Evolutionary conservation across 2,329 filamentous ascomycete genomes (phyloP), one percentile per base, ranked within the genome.

Genomic region (Didymella lethalis): DNA sequence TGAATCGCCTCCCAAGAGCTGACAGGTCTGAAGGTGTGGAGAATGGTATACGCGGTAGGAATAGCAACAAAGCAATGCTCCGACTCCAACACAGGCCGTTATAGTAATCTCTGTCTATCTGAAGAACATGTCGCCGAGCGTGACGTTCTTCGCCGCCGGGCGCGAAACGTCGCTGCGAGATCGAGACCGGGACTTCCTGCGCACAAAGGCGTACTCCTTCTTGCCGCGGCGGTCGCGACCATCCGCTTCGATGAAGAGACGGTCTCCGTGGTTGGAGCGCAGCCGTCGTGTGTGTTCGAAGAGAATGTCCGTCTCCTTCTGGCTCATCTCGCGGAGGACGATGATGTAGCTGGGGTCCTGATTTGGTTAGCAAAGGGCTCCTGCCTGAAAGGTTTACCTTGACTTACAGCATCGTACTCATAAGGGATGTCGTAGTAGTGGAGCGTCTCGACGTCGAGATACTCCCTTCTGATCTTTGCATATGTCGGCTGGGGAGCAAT

Each of bases 201-300:
- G 76, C 32, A 82, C 80, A 72, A 79, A 81, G 5, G 81, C 81
- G 54, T 81, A 82, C 47, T 81, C 77, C 31, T 74, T 74, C 65
- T 78, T 76, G 32, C 77, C 73, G 16, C 73, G 71, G 16, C 68
- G 68, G 41, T 74, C 72, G 46, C 70, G 68, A 14, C 76, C 59
- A 18, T 77, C 75, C 23, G 78, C 72, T 63, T 82, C 79, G 48
- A 82, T 77, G 54, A 82, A 73, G 50, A 82, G 66, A 34, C 71
- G 75, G 29, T 63, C 63, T 28, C 64, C 61, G 41, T 67, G 55
- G 26, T 55, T 55, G 8, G 68, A 67, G 49, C 80, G 78, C 20
- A 83, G 73, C 25, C 80, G 77, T 14, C 76, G 75, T 14, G 81
- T 83, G 61, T 83, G 81, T 64, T 83, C 81, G 64, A 83, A 83